Evolutionary conservation across 495 filamentous ascomycete genomes (phyloP).

Genomic region (Cercophora newfieldiana): DNA sequence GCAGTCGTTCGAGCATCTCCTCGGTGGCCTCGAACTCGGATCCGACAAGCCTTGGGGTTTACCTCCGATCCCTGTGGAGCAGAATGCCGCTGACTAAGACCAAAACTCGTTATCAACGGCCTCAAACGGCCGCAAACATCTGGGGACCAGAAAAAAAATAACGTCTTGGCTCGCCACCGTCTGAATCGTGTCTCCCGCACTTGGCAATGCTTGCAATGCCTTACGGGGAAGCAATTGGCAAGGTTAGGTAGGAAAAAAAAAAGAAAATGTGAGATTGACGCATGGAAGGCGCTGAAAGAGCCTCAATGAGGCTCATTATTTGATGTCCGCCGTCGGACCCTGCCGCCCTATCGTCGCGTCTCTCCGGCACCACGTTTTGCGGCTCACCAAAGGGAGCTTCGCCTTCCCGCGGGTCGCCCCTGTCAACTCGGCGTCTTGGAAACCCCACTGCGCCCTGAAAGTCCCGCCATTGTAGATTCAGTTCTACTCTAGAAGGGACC

Average conservation of each 20-base stretch:
- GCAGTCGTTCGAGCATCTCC: not conserved
- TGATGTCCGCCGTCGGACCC: constrained; percentile 2
- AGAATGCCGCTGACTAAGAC: not conserved
- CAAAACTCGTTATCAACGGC: not conserved
- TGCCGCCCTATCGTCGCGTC: not conserved
- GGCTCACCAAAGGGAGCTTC: not conserved
- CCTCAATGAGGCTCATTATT: constrained; percentile 1
- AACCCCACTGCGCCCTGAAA: not conserved
- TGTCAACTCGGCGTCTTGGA: not conserved
- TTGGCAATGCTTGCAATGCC: not conserved
- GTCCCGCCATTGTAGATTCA: not conserved
- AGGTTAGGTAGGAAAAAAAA: not conserved
- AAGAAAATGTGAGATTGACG: not conserved
- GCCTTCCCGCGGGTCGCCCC: not conserved
- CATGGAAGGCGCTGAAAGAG: not conserved
- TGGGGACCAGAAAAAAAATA: not conserved
- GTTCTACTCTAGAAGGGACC: not conserved
- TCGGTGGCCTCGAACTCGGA: not conserved
- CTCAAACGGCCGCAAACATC: not conserved
- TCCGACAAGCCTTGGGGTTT: not conserved
- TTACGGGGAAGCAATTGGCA: not conserved
- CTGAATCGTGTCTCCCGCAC: not conserved
- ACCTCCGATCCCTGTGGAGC: not conserved
- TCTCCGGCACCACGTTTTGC: not conserved
- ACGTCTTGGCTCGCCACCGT: not conserved